A percentile compares a stretch with the other conserved stretches of the same genome.
These are phyloP conservation scores for Acanthamoeba castellanii DNA, from an alignment of 208 protist species.

Conservation along the genomic window DNA sequence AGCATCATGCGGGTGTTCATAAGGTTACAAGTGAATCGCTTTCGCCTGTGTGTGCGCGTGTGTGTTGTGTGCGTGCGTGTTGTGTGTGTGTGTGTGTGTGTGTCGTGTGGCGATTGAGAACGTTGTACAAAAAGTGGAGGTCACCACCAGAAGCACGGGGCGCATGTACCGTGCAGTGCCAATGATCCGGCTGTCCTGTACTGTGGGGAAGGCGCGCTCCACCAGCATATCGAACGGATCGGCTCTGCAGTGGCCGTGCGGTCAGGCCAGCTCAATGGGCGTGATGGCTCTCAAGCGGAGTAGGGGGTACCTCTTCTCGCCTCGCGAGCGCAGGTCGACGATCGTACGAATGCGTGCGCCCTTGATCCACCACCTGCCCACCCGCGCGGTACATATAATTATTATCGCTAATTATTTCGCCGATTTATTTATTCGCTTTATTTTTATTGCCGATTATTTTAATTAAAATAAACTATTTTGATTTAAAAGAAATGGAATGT, in stretches of 20 bases:
- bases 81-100: neutral
- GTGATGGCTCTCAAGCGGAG: no score
- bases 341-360: slow-evolving; percentile 43
- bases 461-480: no score
- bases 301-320: slow-evolving; percentile 26
- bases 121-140: no score
- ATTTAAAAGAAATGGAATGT: no score
- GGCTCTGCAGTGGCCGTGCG: neutral
- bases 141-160: no score
- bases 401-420: no score
- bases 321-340: slow-evolving; percentile 35
- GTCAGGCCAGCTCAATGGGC: neutral
- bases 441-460: no score
- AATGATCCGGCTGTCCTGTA: slow-evolving; percentile 43
- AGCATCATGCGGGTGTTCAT: slow-evolving; percentile 73
- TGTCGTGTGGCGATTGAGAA: no score
- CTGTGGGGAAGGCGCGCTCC: slow-evolving; percentile 32
- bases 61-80: neutral
- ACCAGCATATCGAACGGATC: slow-evolving; percentile 49
- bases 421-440: no score
- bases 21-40: slow-evolving; percentile 46
- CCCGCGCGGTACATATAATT: no score
- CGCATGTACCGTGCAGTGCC: slow-evolving; percentile 3
- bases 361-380: slow-evolving; percentile 64
- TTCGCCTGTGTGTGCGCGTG: neutral